A percentile compares a stretch with the other conserved stretches of the same genome.
Evolutionary conservation across 768 basidiomycete species (phyloP).

Genomic region (Tylopilus vinaceipallidus): DNA sequence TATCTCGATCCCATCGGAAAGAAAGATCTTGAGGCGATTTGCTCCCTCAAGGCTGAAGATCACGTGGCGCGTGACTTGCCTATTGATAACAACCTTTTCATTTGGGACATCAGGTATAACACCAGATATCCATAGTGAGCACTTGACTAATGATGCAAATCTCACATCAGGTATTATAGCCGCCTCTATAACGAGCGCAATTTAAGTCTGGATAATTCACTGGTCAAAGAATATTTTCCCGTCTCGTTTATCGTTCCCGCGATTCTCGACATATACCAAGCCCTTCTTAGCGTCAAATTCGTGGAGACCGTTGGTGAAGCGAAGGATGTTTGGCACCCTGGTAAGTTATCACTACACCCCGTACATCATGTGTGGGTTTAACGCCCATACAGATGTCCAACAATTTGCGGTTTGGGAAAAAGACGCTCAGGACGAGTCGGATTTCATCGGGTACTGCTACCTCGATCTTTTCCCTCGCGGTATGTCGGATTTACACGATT

Average conservation of each 20-base stretch:
- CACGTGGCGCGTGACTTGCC: slow-evolving; percentile 54
- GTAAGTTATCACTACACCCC: slow-evolving; percentile 33
- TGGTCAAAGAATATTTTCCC: slow-evolving; percentile 89
- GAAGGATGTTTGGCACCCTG: slow-evolving; percentile 76
- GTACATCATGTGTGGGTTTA: not conserved
- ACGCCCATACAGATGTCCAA: slow-evolving; percentile 60
- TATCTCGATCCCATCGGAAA: slow-evolving; percentile 71
- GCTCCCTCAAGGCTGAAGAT: slow-evolving; percentile 73
- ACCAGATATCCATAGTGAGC: not conserved
- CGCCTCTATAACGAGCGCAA: slow-evolving; percentile 56
- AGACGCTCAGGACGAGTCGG: slow-evolving; percentile 64
- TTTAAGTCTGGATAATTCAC: slow-evolving; percentile 69
- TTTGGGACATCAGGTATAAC: slow-evolving; percentile 77
- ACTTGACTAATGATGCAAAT: not conserved
- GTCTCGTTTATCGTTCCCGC: slow-evolving; percentile 79
- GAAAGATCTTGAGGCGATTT: slow-evolving; percentile 62
- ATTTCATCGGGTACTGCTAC: slow-evolving; percentile 83
- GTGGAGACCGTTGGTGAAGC: slow-evolving; percentile 51
- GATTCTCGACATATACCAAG: slow-evolving; percentile 82
- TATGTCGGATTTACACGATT: slow-evolving; percentile 20
- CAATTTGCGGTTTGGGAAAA: slow-evolving; percentile 85
- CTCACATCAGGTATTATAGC: slow-evolving; percentile 29
- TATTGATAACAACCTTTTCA: slow-evolving; percentile 67
- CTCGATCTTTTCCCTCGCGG: slow-evolving; percentile 86
- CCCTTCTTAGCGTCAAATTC: slow-evolving; percentile 74